Evolutionary conservation across 805 yeast genomes (phyloP).

Genomic region (Ogataea naganishii): DNA sequence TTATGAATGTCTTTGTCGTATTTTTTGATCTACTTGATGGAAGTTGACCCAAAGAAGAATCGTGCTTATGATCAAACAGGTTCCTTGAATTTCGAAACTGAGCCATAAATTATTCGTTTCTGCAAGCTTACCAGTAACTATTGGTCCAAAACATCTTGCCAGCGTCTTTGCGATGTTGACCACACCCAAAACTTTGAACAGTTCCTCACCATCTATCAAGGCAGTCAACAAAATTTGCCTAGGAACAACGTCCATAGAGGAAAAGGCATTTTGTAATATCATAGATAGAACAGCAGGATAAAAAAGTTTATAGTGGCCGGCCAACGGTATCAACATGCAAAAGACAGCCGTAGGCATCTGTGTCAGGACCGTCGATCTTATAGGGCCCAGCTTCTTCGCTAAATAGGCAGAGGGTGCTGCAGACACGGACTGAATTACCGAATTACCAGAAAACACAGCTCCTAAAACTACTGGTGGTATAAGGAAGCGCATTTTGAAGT

Average conservation of each 20-base stretch:
- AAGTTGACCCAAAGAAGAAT: slow-evolving; percentile 33
- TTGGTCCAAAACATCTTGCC: slow-evolving; percentile 77
- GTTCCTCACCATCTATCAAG: slow-evolving; percentile 49
- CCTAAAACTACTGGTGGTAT: slow-evolving; percentile 57
- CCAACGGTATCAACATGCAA: slow-evolving; percentile 43
- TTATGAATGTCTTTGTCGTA: slow-evolving; percentile 10
- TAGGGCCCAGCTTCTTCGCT: slow-evolving; percentile 66
- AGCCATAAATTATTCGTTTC: slow-evolving; percentile 33
- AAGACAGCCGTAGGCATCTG: slow-evolving; percentile 75
- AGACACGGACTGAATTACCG: slow-evolving; percentile 54
- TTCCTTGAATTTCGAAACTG: slow-evolving; percentile 46
- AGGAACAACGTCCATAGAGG: slow-evolving; percentile 89
- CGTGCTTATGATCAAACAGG: slow-evolving; percentile 41
- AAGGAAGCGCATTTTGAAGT: slow-evolving; percentile 50
- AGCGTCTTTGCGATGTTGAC: slow-evolving; percentile 83
- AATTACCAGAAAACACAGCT: slow-evolving; percentile 54
- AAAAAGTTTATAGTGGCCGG: slow-evolving; percentile 21
- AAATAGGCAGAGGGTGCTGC: slow-evolving; percentile 71
- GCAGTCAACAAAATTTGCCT: slow-evolving; percentile 73
- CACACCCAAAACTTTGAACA: slow-evolving; percentile 74
- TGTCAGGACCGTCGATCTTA: slow-evolving; percentile 61
- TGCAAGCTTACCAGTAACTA: slow-evolving; percentile 70
- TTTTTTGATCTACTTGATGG: slow-evolving; percentile 28
- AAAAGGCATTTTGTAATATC: slow-evolving; percentile 48
- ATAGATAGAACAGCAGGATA: slow-evolving; percentile 40